These are phyloP conservation scores for Tulasnella sp. DNA, from an alignment of 768 basidiomycete genomes.

Conservation along the genomic window DNA sequence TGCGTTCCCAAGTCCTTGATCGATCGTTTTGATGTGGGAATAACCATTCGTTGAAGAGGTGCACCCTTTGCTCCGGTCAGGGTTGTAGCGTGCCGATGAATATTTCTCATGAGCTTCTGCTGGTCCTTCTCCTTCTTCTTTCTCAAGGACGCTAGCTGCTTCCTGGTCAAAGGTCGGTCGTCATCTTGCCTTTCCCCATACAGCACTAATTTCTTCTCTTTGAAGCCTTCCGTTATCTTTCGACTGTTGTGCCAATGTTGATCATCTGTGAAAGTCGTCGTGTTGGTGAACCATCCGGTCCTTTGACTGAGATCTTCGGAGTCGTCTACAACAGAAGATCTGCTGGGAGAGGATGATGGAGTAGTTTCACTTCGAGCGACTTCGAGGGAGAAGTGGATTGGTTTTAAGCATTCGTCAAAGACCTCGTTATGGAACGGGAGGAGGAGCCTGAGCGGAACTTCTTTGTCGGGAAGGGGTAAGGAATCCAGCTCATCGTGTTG, in stretches of 20 bases:
- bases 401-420: constrained; percentile 38
- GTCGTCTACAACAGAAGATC: background rate
- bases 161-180: background rate
- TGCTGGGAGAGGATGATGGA: background rate
- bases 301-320: background rate
- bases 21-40: constrained; percentile 31
- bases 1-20: background rate
- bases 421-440: constrained; percentile 37
- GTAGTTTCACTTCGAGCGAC: background rate
- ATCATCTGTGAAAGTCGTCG: constrained; percentile 35
- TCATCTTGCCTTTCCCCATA: background rate
- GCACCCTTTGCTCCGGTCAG: constrained; percentile 56
- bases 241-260: constrained; percentile 53
- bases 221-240: constrained; percentile 34
- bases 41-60: constrained; percentile 45
- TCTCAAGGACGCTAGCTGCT: background rate
- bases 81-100: constrained; percentile 54
- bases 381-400: constrained; percentile 30
- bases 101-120: constrained; percentile 50
- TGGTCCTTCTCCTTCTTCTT: constrained; percentile 23
- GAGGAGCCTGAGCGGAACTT: constrained; percentile 21
- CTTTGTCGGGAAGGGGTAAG: background rate
- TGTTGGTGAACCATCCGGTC: constrained; percentile 13
- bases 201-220: background rate
- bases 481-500: background rate